Conservation (phyloP, 331 rosid species). For the Malus hybrid region DNA sequence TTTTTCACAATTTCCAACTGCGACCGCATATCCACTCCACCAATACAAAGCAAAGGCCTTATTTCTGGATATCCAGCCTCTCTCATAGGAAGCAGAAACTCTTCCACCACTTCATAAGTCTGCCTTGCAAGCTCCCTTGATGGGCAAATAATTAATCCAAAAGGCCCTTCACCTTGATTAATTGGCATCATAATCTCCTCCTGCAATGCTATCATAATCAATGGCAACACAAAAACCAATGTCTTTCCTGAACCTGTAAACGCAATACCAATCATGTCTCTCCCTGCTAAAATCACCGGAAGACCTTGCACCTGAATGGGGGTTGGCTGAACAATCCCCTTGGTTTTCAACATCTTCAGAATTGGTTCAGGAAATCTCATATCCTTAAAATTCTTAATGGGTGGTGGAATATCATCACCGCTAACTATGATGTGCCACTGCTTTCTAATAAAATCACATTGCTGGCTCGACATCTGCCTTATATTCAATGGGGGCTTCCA, state of each 20-base stretch:
- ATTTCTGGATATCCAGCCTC: slow-evolving; percentile 91
- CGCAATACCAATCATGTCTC: slow-evolving; percentile 97
- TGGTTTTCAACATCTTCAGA: slow-evolving; percentile 64
- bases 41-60: slow-evolving; percentile 86
- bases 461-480: slow-evolving; percentile 56
- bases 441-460: slow-evolving; percentile 63
- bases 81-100: slow-evolving; percentile 62
- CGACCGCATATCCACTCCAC: slow-evolving; percentile 89
- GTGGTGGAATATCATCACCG: slow-evolving; percentile 73
- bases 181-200: slow-evolving; percentile 95
- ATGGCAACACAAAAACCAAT: slow-evolving; percentile 78
- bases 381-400: slow-evolving; percentile 74
- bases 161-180: slow-evolving; percentile 92
- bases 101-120: slow-evolving; percentile 82
- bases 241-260: slow-evolving; percentile 94
- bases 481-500: slow-evolving; percentile 85
- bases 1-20: slow-evolving; percentile 79
- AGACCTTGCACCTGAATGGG: slow-evolving; percentile 97
- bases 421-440: slow-evolving; percentile 89
- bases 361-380: slow-evolving; percentile 83
- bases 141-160: slow-evolving; percentile 74
- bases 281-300: slow-evolving; percentile 80
- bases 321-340: slow-evolving; percentile 87
- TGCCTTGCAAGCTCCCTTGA: slow-evolving; percentile 93
- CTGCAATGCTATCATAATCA: slow-evolving; percentile 85